A percentile compares a stretch with the other conserved stretches of the same genome.
These are phyloP conservation scores for Smittium mucronatum DNA, from an alignment of 371 early-diverging fungal genomes.

Conservation along the genomic window DNA sequence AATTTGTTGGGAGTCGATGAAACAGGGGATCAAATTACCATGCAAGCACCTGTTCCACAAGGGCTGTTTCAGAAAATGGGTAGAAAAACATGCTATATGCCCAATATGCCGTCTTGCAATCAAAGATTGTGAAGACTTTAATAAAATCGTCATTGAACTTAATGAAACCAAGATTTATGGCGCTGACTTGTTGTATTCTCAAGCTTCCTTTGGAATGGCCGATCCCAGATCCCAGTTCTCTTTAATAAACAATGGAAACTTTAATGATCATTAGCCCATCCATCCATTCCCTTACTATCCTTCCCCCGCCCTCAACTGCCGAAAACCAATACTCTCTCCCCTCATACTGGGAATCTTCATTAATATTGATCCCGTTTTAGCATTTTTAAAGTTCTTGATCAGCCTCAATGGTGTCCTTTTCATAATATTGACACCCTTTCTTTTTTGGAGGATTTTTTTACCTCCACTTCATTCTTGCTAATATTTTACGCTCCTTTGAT, in stretches of 20 bases:
- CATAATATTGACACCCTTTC: too few relatives aligned
- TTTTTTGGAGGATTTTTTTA: too few relatives aligned
- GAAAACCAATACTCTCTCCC: too few relatives aligned
- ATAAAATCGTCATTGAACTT: not conserved
- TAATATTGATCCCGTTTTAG: too few relatives aligned
- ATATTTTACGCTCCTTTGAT: too few relatives aligned
- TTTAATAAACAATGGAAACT: not conserved
- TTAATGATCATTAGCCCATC: too few relatives aligned
- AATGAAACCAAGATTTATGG: not conserved
- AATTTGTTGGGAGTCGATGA: slow-evolving; percentile 12
- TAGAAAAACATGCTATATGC: slow-evolving; percentile 7
- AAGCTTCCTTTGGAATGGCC: not conserved
- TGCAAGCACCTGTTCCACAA: slow-evolving; percentile 14
- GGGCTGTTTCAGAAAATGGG: slow-evolving; percentile 10
- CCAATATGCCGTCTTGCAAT: slow-evolving; percentile 2
- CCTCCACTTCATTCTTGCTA: too few relatives aligned
- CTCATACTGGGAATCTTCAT: too few relatives aligned
- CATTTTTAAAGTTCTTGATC: too few relatives aligned
- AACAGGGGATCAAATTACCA: slow-evolving; percentile 1
- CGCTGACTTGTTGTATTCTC: slow-evolving; percentile 5
- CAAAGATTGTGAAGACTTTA: slow-evolving; percentile 3
- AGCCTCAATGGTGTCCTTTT: too few relatives aligned
- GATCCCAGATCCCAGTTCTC: not conserved
- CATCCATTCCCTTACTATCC: too few relatives aligned
- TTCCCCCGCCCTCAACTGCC: too few relatives aligned